A percentile compares a stretch with the other conserved stretches of the same genome.
phyloP scores from a whole-genome alignment of 768 basidiomycete species.

The Boletellus sp. region DNA sequence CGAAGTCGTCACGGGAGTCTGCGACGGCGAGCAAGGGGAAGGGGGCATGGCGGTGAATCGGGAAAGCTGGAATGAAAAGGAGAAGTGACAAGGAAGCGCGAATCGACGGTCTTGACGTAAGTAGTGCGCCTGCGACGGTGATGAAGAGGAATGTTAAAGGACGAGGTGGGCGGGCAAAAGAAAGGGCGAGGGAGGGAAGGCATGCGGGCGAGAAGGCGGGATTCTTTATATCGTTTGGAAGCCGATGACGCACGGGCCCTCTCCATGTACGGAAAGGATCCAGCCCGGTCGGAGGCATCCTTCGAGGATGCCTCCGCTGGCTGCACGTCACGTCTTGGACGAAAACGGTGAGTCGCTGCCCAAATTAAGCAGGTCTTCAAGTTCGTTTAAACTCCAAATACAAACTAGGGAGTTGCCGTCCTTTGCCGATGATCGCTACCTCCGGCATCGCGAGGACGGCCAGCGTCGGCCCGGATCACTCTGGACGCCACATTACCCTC shows the following conservation, averaged over 20 bases:
- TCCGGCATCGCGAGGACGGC: neutral
- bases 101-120: slow-evolving; percentile 22
- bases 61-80: slow-evolving; percentile 13
- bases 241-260: slow-evolving; percentile 29
- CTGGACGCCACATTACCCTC: no score
- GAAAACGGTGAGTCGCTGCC: slow-evolving; percentile 9
- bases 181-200: slow-evolving; percentile 9
- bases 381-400: slow-evolving; percentile 20
- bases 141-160: slow-evolving; percentile 8
- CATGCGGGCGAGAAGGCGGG: slow-evolving; percentile 7
- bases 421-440: slow-evolving; percentile 14
- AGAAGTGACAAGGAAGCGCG: slow-evolving; percentile 10
- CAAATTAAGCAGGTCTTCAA: slow-evolving; percentile 27
- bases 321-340: slow-evolving; percentile 9
- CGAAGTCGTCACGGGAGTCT: slow-evolving; percentile 18
- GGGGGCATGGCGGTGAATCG: slow-evolving; percentile 28
- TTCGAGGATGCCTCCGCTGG: slow-evolving; percentile 23
- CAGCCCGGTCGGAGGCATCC: slow-evolving; percentile 19
- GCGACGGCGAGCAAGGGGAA: slow-evolving; percentile 25
- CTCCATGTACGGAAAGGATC: slow-evolving; percentile 17
- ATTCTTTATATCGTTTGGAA: slow-evolving; percentile 24
- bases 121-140: slow-evolving; percentile 10
- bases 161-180: slow-evolving; percentile 15
- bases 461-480: no score
- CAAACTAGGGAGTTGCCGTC: slow-evolving; percentile 16